Evolutionary conservation across 176 grass and related monocot genomes (phyloP), one percentile per base, ranked within the genome.

Genomic region (Aegilops sharonensis): DNA sequence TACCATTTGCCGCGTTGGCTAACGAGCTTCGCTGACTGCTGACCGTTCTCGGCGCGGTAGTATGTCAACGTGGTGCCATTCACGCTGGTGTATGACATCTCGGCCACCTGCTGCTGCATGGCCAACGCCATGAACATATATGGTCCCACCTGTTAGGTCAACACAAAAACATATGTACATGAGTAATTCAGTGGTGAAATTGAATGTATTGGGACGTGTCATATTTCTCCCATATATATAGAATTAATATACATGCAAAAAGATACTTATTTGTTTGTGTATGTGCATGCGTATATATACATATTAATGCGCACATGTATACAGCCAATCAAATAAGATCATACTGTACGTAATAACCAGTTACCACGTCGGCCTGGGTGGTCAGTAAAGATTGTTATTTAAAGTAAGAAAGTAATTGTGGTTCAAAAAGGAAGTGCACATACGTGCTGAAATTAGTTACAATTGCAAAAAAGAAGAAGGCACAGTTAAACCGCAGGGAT

Each of bases 11-110:
- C 4, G 54, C 10, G 31, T 1, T 40, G 8, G 65, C 43, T 35
- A 12, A 32, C 39, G 84, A 83, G 78, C 65, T 86, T 68, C 0
- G 48, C 70, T n/a, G 34, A 64, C 5, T 20, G 3, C 63, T 64
- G 29, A 37, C 73, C 85, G 23, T 8, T 5, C 12, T 34, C 34
- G 36, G 8, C 40, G 56, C 78, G 85, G 73, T 90, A 90, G 83
- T 90, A 93, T 6, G 86, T 75, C 82, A 90, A 88, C 14, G 70
- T 70, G 32, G 35, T 24, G 25, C 88, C 83, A 62, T 86, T 47
- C 30, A 68, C 17, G 32, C 23, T 74, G 15, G 59, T 67, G 56
- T 93, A 93, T 9, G 88, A 90, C 13, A 93, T 82, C 48, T 86
- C 82, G 20, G 88, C 56, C 10, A 88, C 71, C 27, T 68, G 76